Conservation (phyloP, 495 filamentous ascomycete genomes). For the Friedmanniomyces endolithicus region DNA sequence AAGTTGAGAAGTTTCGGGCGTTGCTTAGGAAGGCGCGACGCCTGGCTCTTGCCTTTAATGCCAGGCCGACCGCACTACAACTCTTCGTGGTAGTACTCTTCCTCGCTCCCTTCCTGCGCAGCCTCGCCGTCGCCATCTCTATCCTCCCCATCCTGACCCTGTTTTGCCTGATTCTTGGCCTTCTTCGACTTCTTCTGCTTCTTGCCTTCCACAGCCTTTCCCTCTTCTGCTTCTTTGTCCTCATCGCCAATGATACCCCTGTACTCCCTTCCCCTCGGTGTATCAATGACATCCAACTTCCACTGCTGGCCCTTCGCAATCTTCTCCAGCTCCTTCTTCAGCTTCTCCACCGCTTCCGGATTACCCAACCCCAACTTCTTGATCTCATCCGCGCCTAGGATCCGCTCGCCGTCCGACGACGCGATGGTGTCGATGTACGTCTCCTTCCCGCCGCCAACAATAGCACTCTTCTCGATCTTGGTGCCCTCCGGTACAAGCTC, state of each 20-base stretch:
- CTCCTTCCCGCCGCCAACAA: constrained; percentile 43
- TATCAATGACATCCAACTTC: constrained; percentile 48
- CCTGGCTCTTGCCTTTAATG: not conserved
- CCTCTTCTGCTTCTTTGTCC: constrained; percentile 37
- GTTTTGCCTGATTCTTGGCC: not conserved
- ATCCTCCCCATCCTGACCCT: constrained; percentile 21
- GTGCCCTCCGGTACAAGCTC: constrained; percentile 44
- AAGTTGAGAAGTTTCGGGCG: not conserved
- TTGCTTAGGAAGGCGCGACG: not conserved
- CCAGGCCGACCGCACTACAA: constrained; percentile 25
- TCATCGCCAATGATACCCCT: constrained; percentile 45
- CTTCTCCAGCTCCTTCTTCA: constrained; percentile 45
- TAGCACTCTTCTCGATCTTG: constrained; percentile 43
- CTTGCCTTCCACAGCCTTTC: constrained; percentile 23
- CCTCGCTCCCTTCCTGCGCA: constrained; percentile 32
- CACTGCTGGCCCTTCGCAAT: constrained; percentile 42
- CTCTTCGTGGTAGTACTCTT: constrained; percentile 47
- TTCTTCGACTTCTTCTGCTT: constrained; percentile 2
- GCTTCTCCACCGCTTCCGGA: constrained; percentile 49
- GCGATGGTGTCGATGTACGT: constrained; percentile 35
- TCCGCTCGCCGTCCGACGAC: constrained; percentile 32
- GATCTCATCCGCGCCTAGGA: constrained; percentile 48
- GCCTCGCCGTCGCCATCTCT: constrained; percentile 8
- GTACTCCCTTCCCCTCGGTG: constrained; percentile 36
- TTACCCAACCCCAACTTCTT: constrained; percentile 54